These are phyloP conservation scores for Alliaria petiolata DNA, from an alignment of 345 rosid genomes.

Conservation along the genomic window DNA sequence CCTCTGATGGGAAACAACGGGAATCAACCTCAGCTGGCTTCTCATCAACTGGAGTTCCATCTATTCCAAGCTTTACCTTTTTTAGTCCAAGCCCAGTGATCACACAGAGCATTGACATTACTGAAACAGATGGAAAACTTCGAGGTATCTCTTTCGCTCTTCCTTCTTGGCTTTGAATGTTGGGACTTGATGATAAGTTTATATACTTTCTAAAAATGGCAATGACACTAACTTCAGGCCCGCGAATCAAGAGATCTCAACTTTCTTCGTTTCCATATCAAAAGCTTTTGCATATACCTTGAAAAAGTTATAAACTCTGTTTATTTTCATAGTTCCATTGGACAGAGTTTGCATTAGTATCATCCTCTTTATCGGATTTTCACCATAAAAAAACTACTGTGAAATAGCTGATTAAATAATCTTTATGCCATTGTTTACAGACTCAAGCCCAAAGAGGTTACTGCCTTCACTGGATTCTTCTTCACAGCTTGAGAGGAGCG, in stretches of 20 bases:
- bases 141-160: constrained; percentile 37
- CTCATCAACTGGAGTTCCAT: constrained; percentile 38
- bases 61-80: constrained; percentile 76
- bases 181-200: no score
- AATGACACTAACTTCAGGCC: not conserved
- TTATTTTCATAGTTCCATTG: not conserved
- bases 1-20: constrained; percentile 41
- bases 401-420: not conserved
- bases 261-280: not conserved
- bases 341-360: not conserved
- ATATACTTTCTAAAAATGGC: not conserved
- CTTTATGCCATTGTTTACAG: constrained; percentile 17
- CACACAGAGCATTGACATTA: constrained; percentile 20
- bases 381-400: not conserved
- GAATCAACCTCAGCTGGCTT: constrained; percentile 38
- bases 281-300: not conserved
- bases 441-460: constrained; percentile 35
- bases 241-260: not conserved
- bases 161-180: not conserved
- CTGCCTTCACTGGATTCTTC: constrained; percentile 35
- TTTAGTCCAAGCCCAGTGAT: constrained; percentile 38
- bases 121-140: constrained; percentile 23
- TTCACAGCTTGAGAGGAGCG: constrained; percentile 28
- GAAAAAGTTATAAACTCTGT: no score
- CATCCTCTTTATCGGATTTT: not conserved